These are phyloP conservation scores for Ceratopteris richardii DNA, from an alignment of 75 land plant genomes.

Conservation along the genomic window DNA sequence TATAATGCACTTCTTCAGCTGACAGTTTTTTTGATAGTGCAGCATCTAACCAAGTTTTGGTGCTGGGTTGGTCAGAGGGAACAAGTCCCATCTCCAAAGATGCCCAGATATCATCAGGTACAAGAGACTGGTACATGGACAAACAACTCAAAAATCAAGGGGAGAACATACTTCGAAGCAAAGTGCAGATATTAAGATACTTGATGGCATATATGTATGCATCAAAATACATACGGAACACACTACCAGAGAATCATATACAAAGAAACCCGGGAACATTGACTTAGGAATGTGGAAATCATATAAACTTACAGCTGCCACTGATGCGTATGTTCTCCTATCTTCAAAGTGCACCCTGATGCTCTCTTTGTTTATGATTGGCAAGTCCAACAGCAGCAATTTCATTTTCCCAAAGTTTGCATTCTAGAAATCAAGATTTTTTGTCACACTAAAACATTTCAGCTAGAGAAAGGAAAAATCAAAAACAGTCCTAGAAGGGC, in stretches of 20 bases:
- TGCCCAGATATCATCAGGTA: slow-evolving; percentile 67
- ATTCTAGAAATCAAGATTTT: slow-evolving; percentile 31
- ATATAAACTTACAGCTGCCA: slow-evolving; percentile 71
- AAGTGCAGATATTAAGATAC: too few species aligned
- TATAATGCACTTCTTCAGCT: slow-evolving; percentile 39
- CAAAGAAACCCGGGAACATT: too few species aligned
- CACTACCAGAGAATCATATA: too few species aligned
- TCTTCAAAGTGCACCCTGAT: slow-evolving; percentile 77
- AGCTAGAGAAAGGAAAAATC: not conserved
- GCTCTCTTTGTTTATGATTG: slow-evolving; percentile 49
- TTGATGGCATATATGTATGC: too few species aligned
- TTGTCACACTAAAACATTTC: slow-evolving; percentile 5
- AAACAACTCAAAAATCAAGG: not conserved
- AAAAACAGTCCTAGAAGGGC: not conserved
- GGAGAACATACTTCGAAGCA: too few species aligned
- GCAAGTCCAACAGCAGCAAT: slow-evolving; percentile 51
- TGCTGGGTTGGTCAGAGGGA: slow-evolving; percentile 39
- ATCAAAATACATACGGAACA: too few species aligned
- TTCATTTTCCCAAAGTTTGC: slow-evolving; percentile 39
- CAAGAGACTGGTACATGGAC: slow-evolving; percentile 46
- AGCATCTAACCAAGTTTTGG: slow-evolving; percentile 78
- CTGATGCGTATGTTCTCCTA: slow-evolving; percentile 81
- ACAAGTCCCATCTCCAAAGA: slow-evolving; percentile 80
- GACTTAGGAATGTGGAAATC: too few species aligned
- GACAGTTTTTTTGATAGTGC: slow-evolving; percentile 28